Evolutionary conservation across 306 rosid genomes (phyloP).

Genomic region (Ziziphus jujuba): DNA sequence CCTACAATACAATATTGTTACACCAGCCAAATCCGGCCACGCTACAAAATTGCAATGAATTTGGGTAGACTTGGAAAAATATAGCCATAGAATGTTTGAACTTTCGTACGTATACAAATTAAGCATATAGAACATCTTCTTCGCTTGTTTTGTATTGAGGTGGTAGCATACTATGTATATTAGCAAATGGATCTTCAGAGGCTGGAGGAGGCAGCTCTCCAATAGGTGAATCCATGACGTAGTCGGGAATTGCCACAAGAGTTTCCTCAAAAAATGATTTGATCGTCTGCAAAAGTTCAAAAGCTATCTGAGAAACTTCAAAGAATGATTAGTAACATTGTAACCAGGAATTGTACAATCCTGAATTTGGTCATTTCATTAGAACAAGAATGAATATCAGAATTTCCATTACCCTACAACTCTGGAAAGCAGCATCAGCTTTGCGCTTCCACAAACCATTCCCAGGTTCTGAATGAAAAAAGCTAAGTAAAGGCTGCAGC

Average conservation of each 20-base stretch:
- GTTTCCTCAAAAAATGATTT: slow-evolving; percentile 88
- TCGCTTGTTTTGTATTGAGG: slow-evolving; percentile 55
- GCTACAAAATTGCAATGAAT: neutral
- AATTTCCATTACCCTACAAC: slow-evolving; percentile 56
- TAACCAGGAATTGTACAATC: neutral
- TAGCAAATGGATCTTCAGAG: slow-evolving; percentile 60
- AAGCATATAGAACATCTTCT: slow-evolving; percentile 47
- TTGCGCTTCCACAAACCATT: slow-evolving; percentile 97
- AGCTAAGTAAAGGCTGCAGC: slow-evolving; percentile 79
- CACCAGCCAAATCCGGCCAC: slow-evolving; percentile 1
- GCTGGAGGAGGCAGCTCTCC: slow-evolving; percentile 42
- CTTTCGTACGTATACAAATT: slow-evolving; percentile 20
- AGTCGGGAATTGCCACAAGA: slow-evolving; percentile 77
- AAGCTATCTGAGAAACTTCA: slow-evolving; percentile 23
- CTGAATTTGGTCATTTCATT: too few relatives aligned
- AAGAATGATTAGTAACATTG: neutral
- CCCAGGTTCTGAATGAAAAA: slow-evolving; percentile 78
- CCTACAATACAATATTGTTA: neutral
- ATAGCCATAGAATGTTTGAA: neutral
- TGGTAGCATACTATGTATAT: slow-evolving; percentile 55
- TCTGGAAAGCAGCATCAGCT: slow-evolving; percentile 71
- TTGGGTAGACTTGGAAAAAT: neutral
- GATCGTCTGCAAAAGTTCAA: slow-evolving; percentile 57
- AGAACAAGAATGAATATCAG: too few relatives aligned
- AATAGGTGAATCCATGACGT: slow-evolving; percentile 70